phyloP scores from a whole-genome alignment of 345 rosid species.

The Brassica incana region DNA sequence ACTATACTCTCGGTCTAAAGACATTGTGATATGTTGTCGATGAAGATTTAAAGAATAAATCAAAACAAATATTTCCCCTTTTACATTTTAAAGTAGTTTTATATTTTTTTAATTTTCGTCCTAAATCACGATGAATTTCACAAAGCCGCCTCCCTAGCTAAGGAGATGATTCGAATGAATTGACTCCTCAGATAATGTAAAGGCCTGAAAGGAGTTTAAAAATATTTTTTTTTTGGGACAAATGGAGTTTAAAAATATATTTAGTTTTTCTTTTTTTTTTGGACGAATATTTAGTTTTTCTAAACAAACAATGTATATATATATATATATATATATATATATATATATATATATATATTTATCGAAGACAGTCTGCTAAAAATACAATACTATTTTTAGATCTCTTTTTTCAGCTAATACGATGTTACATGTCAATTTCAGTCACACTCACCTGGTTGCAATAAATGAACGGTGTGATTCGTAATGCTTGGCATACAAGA shows the following conservation, averaged over 20 bases:
- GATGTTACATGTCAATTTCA: not conserved
- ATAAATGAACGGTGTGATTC: not conserved
- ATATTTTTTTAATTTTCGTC: not conserved
- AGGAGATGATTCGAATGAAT: not conserved
- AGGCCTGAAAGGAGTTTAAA: not conserved
- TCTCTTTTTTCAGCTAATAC: not conserved
- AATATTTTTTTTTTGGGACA: too few relatives aligned
- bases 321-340: too few relatives aligned
- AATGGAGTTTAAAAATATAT: not conserved
- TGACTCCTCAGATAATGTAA: slow-evolving; percentile 2
- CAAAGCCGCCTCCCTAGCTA: slow-evolving; percentile 12
- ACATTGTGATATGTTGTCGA: not conserved
- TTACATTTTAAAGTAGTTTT: not conserved
- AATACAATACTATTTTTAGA: not conserved
- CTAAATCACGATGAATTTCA: not conserved
- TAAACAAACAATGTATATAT: too few relatives aligned
- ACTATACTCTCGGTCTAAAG: not conserved
- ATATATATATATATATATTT: too few relatives aligned
- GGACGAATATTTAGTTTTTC: not conserved
- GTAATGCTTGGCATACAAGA: not conserved
- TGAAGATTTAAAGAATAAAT: not conserved
- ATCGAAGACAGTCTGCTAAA: not conserved
- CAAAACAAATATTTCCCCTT: not conserved
- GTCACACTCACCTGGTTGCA: not conserved
- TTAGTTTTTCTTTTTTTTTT: not conserved